Evolutionary conservation across 2,329 filamentous ascomycete species (phyloP), one percentile per base, ranked within the genome.

Genomic region (Fragosphaeria purpurea): DNA sequence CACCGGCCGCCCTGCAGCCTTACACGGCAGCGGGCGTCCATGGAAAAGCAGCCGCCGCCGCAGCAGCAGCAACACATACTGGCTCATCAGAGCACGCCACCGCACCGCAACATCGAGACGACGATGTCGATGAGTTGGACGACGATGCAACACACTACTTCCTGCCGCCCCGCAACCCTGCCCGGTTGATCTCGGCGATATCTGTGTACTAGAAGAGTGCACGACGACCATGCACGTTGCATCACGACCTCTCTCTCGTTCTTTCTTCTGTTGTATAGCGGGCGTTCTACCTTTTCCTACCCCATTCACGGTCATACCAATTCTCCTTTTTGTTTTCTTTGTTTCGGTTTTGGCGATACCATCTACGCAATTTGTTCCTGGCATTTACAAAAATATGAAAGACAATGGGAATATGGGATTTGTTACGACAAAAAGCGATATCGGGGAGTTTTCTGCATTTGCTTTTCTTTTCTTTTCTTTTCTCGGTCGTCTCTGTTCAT

Each of bases 21-120:
- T 85, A 88, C 61, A 70, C 75, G 44, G 72, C 78, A 59, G 79
- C 83, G 70, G 12, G 22, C 33, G 8, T 13, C 43, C 8, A n/a
- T 38, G 32, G 10, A 13, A 13, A 4, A 7, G 11, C 43, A 41
- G 7, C 43, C 11, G 31, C 33, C 1, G 8, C 33, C 6, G 39
- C 33, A 7, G 4, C 38, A n/a, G 41, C 40, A 40, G 6, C 31
- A 32, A 41, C 39, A 4, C 4, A 11, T 4, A 13, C 40, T 6
- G 41, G n/a, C 6, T 43, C 41, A 13, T 9, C 34, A 38, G 12
- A 48, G 42, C 60, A 63, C 66, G 60, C 61, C 65, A 61, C 58
- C 55, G 58, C 62, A 52, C 48, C 44, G 59, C 62, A 58, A 58
- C 62, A 69, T 22, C 22, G 22, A 56, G 65, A 70, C 51, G 63